phyloP scores from a whole-genome alignment of 2,329 filamentous ascomycete genomes.

The Lachnellula occidentalis region DNA sequence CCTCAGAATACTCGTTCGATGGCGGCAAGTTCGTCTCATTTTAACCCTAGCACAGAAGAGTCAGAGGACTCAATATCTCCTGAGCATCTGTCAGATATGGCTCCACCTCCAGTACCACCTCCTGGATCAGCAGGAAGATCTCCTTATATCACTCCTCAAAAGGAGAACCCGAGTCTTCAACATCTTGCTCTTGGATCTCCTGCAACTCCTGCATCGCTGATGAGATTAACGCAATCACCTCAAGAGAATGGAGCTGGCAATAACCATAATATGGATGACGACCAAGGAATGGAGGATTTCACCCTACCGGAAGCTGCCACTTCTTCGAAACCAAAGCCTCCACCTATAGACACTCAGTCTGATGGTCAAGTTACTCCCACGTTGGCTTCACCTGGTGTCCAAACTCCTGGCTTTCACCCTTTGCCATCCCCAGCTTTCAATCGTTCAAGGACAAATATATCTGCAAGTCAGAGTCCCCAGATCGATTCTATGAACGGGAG shows the following conservation, averaged over 20 bases:
- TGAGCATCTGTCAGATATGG: constrained; percentile 60
- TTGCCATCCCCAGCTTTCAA: constrained; percentile 41
- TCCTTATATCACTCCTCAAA: constrained; percentile 58
- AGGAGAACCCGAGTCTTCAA: constrained; percentile 33
- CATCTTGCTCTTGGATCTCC: constrained; percentile 43
- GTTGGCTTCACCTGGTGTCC: constrained; percentile 35
- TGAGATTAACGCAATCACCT: constrained; percentile 55
- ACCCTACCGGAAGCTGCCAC: constrained; percentile 68
- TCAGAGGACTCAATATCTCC: constrained; percentile 63
- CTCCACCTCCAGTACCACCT: constrained; percentile 61
- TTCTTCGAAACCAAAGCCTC: constrained; percentile 43
- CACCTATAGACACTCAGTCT: constrained; percentile 47
- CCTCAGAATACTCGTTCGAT: constrained; percentile 34
- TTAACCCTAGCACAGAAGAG: constrained; percentile 40
- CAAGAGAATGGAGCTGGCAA: constrained; percentile 33
- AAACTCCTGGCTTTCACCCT: constrained; percentile 34
- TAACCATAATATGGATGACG: constrained; percentile 41
- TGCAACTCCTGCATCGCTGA: constrained; percentile 82
- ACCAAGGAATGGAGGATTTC: constrained; percentile 57
- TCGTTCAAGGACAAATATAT: constrained; percentile 35
- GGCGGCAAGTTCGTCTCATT: constrained; percentile 29
- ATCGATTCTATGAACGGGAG: constrained; percentile 44
- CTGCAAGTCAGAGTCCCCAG: constrained; percentile 46
- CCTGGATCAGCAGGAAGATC: constrained; percentile 61
- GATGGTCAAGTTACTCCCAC: constrained; percentile 50